Percentiles rank a stretch among this genome's conserved stretches.
These are phyloP conservation scores for Actinomortierella ambigua DNA, from an alignment of 371 early-diverging fungal species.

Conservation along the genomic window DNA sequence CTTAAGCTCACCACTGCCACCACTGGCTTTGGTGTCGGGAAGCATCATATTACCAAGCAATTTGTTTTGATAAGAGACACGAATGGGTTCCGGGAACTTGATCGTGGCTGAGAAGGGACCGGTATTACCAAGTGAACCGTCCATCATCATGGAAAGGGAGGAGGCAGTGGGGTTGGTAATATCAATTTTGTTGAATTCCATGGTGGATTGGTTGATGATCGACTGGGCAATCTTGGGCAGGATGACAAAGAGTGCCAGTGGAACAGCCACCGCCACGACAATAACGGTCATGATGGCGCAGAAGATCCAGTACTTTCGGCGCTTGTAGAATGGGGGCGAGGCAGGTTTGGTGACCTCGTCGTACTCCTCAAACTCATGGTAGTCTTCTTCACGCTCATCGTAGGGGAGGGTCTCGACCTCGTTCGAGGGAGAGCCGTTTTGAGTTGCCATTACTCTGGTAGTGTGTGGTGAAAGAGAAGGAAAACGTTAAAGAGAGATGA, in stretches of 20 bases:
- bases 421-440: conserved; percentile 22
- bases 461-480: background rate
- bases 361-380: conserved; percentile 46
- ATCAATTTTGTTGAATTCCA: conserved; percentile 53
- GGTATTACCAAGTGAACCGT: conserved; percentile 53
- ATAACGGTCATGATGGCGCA: conserved; percentile 58
- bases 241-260: conserved; percentile 55
- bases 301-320: conserved; percentile 65
- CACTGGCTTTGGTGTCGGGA: conserved; percentile 53
- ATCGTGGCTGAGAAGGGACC: conserved; percentile 60
- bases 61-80: conserved; percentile 50
- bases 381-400: conserved; percentile 44
- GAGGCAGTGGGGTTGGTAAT: conserved; percentile 56
- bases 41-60: conserved; percentile 58
- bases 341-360: conserved; percentile 41
- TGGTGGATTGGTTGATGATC: conserved; percentile 53
- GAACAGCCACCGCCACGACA: conserved; percentile 55
- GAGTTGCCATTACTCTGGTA: conserved; percentile 5
- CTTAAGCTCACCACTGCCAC: conserved; percentile 52
- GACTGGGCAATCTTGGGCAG: conserved; percentile 66
- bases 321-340: conserved; percentile 51
- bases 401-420: conserved; percentile 44
- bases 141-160: conserved; percentile 55
- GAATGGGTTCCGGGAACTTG: conserved; percentile 53
- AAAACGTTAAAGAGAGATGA: too few relatives aligned